Conservation (phyloP, 2,329 filamentous ascomycete species). For the Aureobasidium lini region DNA sequence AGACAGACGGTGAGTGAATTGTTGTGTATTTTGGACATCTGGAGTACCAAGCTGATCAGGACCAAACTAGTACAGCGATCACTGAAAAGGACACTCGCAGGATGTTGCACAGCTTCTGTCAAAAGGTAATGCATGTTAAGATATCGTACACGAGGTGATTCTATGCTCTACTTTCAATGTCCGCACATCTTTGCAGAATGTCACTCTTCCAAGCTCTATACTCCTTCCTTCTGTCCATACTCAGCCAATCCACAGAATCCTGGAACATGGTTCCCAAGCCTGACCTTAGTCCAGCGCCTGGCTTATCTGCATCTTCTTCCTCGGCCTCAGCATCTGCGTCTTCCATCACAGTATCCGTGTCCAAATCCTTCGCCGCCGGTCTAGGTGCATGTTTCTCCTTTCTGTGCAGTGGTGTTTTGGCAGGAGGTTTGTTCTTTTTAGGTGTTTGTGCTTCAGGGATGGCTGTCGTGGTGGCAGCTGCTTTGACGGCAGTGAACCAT, state of each 20-base stretch:
- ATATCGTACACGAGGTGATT: no score
- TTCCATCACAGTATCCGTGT: neutral
- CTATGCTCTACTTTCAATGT: conserved; percentile 31
- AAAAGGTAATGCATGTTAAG: no score
- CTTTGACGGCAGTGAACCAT: conserved; percentile 41
- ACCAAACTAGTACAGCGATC: no score
- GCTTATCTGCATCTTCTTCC: conserved; percentile 17
- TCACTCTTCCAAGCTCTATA: conserved; percentile 58
- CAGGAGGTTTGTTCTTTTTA: conserved; percentile 17
- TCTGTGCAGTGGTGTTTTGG: conserved; percentile 28
- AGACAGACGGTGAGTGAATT: no score
- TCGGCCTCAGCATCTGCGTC: conserved; percentile 2
- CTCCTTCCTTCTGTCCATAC: conserved; percentile 52
- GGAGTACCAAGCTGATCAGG: no score
- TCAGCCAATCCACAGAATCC: conserved; percentile 64
- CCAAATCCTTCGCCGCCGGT: neutral
- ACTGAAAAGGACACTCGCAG: no score
- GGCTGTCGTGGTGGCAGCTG: conserved; percentile 27
- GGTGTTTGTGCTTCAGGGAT: conserved; percentile 16
- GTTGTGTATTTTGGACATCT: no score
- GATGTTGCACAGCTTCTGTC: no score
- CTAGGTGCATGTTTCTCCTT: conserved; percentile 26
- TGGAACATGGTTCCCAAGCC: conserved; percentile 64
- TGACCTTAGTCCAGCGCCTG: conserved; percentile 31
- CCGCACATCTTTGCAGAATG: conserved; percentile 50